phyloP scores from a whole-genome alignment of 176 grass and related monocot species.

The bread wheat (Triticum aestivum) region DNA sequence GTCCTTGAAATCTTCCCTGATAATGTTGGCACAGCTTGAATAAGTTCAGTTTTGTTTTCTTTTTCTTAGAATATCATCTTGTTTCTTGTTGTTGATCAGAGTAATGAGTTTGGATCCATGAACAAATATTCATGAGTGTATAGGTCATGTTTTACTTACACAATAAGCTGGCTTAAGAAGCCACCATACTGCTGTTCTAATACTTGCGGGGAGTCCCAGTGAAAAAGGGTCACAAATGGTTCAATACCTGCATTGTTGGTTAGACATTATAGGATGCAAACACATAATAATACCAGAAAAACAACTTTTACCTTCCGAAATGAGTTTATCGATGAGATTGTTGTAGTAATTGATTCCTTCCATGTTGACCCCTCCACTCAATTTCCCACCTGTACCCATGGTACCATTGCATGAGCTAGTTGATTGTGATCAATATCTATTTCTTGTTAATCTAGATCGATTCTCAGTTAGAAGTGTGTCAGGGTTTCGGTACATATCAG shows the following conservation, averaged over 20 bases:
- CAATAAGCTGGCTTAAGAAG: constrained; percentile 63
- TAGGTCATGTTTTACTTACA: constrained; percentile 56
- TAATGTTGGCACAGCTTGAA: constrained; percentile 15
- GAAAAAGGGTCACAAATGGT: constrained; percentile 88
- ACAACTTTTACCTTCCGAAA: constrained; percentile 52
- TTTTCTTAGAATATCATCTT: constrained; percentile 15
- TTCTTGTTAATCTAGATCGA: background rate
- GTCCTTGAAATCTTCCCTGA: constrained; percentile 68
- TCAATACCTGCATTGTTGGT: constrained; percentile 54
- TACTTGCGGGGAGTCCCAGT: constrained; percentile 82
- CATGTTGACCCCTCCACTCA: constrained; percentile 61
- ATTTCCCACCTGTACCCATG: constrained; percentile 60
- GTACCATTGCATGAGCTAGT: constrained; percentile 2
- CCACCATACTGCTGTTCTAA: constrained; percentile 74
- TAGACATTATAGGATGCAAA: constrained; percentile 12
- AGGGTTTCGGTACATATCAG: background rate
- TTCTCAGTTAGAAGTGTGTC: constrained; percentile 1
- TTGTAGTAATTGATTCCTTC: constrained; percentile 92
- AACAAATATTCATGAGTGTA: background rate
- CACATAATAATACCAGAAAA: constrained; percentile 6
- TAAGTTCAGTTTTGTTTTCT: constrained; percentile 1
- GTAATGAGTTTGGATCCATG: background rate
- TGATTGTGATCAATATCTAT: background rate
- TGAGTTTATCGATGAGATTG: constrained; percentile 71
- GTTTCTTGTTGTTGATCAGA: constrained; percentile 11